Evolutionary conservation across 1,139 yeast genomes (phyloP), one percentile per base, ranked within the genome.

Genomic region (Suhomyces chickasaworum): DNA sequence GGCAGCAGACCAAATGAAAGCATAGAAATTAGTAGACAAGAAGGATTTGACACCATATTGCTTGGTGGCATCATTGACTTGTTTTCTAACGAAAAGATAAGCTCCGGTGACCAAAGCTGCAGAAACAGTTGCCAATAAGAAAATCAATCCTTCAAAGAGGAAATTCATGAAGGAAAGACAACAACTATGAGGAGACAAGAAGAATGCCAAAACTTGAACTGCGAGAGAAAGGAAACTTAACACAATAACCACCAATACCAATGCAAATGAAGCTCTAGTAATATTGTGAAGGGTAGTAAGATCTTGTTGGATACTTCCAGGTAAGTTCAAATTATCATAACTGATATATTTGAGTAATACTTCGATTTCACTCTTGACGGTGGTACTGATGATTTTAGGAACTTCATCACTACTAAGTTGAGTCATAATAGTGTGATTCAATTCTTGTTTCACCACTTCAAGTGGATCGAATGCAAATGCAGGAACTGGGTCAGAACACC

Each of bases 401-500:
- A 55, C 34, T 16, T 47, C 37, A 23, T 59, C 61, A 7, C 55
- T 48, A 0, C 69, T 73, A 27, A 60, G 59, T 21, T 58, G 56
- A 18, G 60, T 54, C 42, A 60, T 54, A 43, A 74, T 58, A 41
- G 68, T 61, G 40, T 60, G 52, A 39, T 66, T 66, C 41, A 80
- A 56, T 52, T 77, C 77, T 27, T 65, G 60, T 49, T 71, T 71
- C 46, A 84, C 54, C 31, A 85, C 59, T 3, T 65, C 61, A 27
- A 75, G 64, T 2, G 88, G 83, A 59, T 85, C 81, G 55, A 86
- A 73, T 33, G 64, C 59, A 57, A 66, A 82, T 45, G 75, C 75
- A 0, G 77, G 65, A 51, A 70, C 67, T 17, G 86, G 76, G 16
- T 63, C 53, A 6, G 83, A 77, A 66, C 91, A 86, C 69, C 75